Base-by-base conservation (phyloP, 352 stramenopile genomes). In the Phytophthora podocarpi region DNA sequence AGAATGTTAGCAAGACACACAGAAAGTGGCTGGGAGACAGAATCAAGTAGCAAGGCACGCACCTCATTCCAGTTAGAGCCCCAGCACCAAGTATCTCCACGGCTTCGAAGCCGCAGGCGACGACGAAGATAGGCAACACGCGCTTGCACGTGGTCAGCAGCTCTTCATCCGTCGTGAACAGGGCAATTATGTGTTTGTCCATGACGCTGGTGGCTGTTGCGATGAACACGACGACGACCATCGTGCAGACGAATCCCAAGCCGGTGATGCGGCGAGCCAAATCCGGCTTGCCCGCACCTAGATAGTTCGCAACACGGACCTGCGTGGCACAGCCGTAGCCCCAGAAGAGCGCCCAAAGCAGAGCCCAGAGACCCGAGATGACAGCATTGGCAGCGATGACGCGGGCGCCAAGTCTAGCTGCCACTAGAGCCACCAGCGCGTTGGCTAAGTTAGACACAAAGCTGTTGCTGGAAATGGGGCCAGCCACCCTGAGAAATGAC, bases 281-380 rank as follows among this genome's bases (percentile, higher is more conserved):
- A 12, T 72, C 45, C 0, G 85, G 82, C 35, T 82, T 67, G 1
- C 74, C 76, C 5, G 85, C 83, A 5, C 83, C 83, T 2, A 95
- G 58, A 43, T 92, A 90, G 53, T 88, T 92, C 51, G 83, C 85
- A 21, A 92, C 81, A 21, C 83, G 82, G 32, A 90, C 74, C 53
- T 95, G 85, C 1, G 82, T 91, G 10, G 85, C 85, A 41, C 82
- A 93, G 36, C 77, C 85, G 41, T 90, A 93, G 11, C 82, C 82
- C 82, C 85, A 93, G 52, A 90, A 91, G 21, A 93, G 71, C 8
- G 80, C 81, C 81, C 83, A 93, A 1, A 91, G 70, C 27, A 93
- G 32, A 3, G 69, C 64, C 81, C 83, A 91, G 41, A 93, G 71
- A 6, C 79, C 76, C 2, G 81, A 80, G 45, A 93, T 75, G 21